Percentiles rank a stretch among this genome's conserved stretches.
phyloP scores from a whole-genome alignment of 768 basidiomycete species.

The Leccinum rimulosum region DNA sequence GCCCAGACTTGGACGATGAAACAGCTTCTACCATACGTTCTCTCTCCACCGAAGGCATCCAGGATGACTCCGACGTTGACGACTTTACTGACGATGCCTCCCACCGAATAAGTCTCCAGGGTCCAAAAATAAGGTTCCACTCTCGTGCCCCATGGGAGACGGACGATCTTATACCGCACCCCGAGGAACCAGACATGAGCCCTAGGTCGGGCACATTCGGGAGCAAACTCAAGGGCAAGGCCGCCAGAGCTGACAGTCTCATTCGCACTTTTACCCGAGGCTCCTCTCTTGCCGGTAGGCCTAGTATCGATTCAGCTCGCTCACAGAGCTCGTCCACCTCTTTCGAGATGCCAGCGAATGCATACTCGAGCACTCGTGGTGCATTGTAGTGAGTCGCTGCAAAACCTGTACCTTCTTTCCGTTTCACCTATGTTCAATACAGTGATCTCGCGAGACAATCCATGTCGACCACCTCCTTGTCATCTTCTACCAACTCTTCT shows the following conservation, averaged over 20 bases:
- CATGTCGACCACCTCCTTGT: slow-evolving; percentile 53
- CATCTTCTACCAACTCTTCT: slow-evolving; percentile 21
- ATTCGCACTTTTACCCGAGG: slow-evolving; percentile 47
- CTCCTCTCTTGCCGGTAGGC: slow-evolving; percentile 45
- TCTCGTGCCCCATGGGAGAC: slow-evolving; percentile 82
- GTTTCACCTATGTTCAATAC: slow-evolving; percentile 5
- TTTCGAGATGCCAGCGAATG: slow-evolving; percentile 55
- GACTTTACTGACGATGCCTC: slow-evolving; percentile 44
- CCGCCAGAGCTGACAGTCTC: slow-evolving; percentile 34
- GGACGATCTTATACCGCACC: slow-evolving; percentile 46
- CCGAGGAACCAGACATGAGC: slow-evolving; percentile 46
- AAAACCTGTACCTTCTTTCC: not conserved
- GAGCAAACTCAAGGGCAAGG: slow-evolving; percentile 30
- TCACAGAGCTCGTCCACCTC: slow-evolving; percentile 55
- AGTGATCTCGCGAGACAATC: slow-evolving; percentile 64
- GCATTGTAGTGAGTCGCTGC: slow-evolving; percentile 54
- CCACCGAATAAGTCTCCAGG: slow-evolving; percentile 65
- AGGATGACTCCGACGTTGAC: slow-evolving; percentile 35
- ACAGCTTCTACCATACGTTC: slow-evolving; percentile 25
- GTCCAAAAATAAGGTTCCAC: slow-evolving; percentile 83
- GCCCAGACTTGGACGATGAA: slow-evolving; percentile 59
- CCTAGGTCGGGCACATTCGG: slow-evolving; percentile 30
- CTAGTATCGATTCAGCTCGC: slow-evolving; percentile 62
- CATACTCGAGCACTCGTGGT: slow-evolving; percentile 48
- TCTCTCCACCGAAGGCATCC: slow-evolving; percentile 30